A percentile compares a stretch with the other conserved stretches of the same genome.
Conservation (phyloP, 1,284 basidiomycete species). For the Vanrija sp. region DNA sequence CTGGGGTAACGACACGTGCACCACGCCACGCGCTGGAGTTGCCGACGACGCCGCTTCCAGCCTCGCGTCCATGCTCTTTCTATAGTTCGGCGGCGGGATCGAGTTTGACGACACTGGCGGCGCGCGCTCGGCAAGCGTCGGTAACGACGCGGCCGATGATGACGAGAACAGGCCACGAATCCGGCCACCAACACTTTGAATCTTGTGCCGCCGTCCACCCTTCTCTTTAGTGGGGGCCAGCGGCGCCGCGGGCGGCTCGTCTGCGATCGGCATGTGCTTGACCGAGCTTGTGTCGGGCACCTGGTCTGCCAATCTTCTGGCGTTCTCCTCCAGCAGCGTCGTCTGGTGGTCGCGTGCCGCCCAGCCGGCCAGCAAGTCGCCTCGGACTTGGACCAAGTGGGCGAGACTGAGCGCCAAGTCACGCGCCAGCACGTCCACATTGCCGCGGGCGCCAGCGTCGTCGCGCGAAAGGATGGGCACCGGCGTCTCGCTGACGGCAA, state of each 20-base stretch:
- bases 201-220: conserved; percentile 20
- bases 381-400: conserved; percentile 28
- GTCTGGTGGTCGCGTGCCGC: conserved; percentile 33
- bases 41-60: not conserved
- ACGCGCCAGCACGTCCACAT: conserved; percentile 22
- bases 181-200: conserved; percentile 37
- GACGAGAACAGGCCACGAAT: conserved; percentile 36
- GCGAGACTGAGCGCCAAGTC: conserved; percentile 30
- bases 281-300: conserved; percentile 1
- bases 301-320: conserved; percentile 10
- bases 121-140: conserved; percentile 9
- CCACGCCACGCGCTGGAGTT: too few species aligned
- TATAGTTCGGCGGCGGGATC: not conserved
- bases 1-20: too few species aligned
- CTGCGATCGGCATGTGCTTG: not conserved
- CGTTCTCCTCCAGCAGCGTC: conserved; percentile 28
- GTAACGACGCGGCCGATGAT: conserved; percentile 17
- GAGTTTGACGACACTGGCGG: conserved; percentile 18
- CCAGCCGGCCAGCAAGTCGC: conserved; percentile 37
- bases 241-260: conserved; percentile 10
- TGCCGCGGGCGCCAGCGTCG: conserved; percentile 10
- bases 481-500: conserved; percentile 18
- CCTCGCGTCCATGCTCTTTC: conserved; percentile 2
- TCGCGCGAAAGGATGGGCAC: conserved; percentile 20
- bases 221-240: conserved; percentile 13